A percentile compares a stretch with the other conserved stretches of the same genome.
phyloP scores from a whole-genome alignment of 2,329 filamentous ascomycete genomes.

The Diatrype stigma region DNA sequence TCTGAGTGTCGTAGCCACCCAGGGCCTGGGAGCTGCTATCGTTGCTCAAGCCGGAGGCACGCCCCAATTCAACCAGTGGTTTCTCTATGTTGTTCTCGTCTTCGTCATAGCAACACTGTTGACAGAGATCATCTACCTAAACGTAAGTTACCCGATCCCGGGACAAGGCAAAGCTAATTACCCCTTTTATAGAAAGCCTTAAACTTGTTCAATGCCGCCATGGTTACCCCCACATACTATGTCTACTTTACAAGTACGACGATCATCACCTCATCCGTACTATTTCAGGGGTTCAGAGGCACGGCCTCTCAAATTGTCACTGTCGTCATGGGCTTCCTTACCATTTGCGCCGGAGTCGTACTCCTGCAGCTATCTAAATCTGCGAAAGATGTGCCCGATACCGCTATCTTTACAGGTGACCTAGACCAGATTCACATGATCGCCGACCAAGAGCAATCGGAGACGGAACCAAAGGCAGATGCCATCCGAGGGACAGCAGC shows the following conservation, averaged over 20 bases:
- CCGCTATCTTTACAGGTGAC: conserved; percentile 87
- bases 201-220: conserved; percentile 92
- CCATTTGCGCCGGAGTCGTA: conserved; percentile 90
- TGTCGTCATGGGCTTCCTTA: conserved; percentile 87
- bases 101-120: conserved; percentile 87
- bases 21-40: conserved; percentile 87
- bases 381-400: conserved; percentile 92
- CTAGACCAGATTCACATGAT: conserved; percentile 94
- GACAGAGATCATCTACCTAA: conserved; percentile 92
- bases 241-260: conserved; percentile 97
- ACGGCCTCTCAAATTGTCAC: conserved; percentile 76
- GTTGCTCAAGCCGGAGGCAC: conserved; percentile 78
- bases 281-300: conserved; percentile 93
- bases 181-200: conserved; percentile 77
- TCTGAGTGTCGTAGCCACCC: conserved; percentile 89
- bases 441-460: conserved; percentile 91
- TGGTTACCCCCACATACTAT: conserved; percentile 98
- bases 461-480: conserved; percentile 93
- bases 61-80: conserved; percentile 95
- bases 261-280: conserved; percentile 85
- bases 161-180: conserved; percentile 27
- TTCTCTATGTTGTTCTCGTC: conserved; percentile 83
- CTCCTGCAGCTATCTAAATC: conserved; percentile 96
- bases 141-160: conserved; percentile 57
- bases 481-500: conserved; percentile 88